Conservation (phyloP, 257 asterid genomes). For the Euphrasia confusa region DNA sequence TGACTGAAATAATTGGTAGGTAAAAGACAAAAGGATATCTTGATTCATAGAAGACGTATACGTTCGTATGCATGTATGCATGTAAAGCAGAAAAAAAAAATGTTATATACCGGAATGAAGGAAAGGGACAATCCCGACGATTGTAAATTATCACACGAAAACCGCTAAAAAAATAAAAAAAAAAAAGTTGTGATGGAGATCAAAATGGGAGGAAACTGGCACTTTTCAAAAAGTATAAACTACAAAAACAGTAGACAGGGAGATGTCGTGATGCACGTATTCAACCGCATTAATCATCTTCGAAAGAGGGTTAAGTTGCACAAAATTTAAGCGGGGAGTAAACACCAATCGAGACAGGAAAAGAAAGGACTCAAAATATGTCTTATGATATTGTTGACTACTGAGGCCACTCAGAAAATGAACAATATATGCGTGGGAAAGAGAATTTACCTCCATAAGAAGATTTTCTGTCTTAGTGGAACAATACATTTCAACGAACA, state of each 20-base stretch:
- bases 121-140: neutral
- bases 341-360: constrained; percentile 59
- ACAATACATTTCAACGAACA: constrained; percentile 37
- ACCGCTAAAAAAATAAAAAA: neutral
- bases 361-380: constrained; percentile 60
- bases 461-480: constrained; percentile 44
- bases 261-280: constrained; percentile 31
- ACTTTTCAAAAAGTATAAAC: constrained; percentile 22
- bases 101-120: no score
- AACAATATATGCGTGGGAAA: constrained; percentile 38
- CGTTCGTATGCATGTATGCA: neutral
- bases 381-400: constrained; percentile 61
- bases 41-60: neutral
- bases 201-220: constrained; percentile 24
- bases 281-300: constrained; percentile 39
- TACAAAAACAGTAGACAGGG: constrained; percentile 35
- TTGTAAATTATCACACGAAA: constrained; percentile 6
- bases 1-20: neutral
- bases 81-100: neutral
- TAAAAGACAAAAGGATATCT: neutral
- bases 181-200: constrained; percentile 16
- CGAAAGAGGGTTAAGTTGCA: constrained; percentile 20
- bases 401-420: constrained; percentile 47
- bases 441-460: constrained; percentile 43
- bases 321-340: constrained; percentile 29